These are phyloP conservation scores for Magnolia sinica DNA, from an alignment of 164 flowering plant species.

Conservation along the genomic window DNA sequence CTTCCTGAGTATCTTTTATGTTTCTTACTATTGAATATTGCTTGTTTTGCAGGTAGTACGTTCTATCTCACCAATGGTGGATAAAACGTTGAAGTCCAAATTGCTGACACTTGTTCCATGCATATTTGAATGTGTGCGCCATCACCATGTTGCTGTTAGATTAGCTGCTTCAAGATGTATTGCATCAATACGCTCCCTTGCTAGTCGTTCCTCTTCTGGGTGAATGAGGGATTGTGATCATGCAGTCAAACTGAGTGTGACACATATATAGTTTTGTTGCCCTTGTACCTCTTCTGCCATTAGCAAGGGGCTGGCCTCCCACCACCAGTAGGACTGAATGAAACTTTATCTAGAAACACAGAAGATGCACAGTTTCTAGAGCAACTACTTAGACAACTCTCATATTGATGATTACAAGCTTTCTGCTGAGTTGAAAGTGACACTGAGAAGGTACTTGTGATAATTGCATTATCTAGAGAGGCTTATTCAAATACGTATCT, in stretches of 20 bases:
- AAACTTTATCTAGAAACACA: constrained; percentile 56
- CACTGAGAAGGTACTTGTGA: constrained; percentile 64
- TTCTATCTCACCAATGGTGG: constrained; percentile 72
- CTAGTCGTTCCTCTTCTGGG: constrained; percentile 90
- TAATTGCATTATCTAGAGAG: background rate
- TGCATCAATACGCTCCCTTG: constrained; percentile 81
- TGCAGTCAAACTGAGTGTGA: constrained; percentile 90
- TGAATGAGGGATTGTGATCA: constrained; percentile 94
- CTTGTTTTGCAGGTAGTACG: constrained; percentile 60
- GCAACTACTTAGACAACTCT: constrained; percentile 95
- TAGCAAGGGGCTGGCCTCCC: constrained; percentile 79
- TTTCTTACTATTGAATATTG: too few species aligned
- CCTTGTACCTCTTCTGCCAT: constrained; percentile 96
- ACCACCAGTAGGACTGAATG: constrained; percentile 72
- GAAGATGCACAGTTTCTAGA: constrained; percentile 88
- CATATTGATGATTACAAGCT: constrained; percentile 94
- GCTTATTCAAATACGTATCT: background rate
- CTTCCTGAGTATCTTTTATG: too few species aligned
- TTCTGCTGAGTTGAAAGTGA: constrained; percentile 70
- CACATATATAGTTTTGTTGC: constrained; percentile 89
- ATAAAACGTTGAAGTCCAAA: constrained; percentile 52
- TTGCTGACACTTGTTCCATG: constrained; percentile 82
- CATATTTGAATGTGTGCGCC: constrained; percentile 77
- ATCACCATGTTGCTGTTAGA: constrained; percentile 89
- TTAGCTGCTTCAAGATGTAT: constrained; percentile 96